Evolutionary conservation across 2,329 filamentous ascomycete species (phyloP).

Genomic region (Lizonia empirigonia): DNA sequence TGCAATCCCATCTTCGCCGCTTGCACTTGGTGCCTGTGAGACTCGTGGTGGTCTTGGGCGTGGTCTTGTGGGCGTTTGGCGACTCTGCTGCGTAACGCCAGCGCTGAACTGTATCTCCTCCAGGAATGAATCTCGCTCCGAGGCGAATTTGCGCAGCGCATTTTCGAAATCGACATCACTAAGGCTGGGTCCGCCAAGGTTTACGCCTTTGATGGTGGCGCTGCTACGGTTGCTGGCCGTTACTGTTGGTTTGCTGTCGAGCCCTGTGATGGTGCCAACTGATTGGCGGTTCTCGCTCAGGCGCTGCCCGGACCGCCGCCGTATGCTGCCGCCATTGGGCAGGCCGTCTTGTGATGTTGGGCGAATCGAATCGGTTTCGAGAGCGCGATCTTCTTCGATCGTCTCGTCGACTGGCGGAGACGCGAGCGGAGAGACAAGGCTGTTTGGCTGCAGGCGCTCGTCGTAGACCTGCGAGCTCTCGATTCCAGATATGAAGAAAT

Average conservation of each 20-base stretch:
- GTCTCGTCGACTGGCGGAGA: slow-evolving; percentile 57
- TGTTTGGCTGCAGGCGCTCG: slow-evolving; percentile 45
- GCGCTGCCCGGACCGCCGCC: slow-evolving; percentile 45
- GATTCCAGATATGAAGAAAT: slow-evolving; percentile 67
- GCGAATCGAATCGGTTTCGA: slow-evolving; percentile 58
- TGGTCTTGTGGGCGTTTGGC: slow-evolving; percentile 64
- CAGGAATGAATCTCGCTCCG: slow-evolving; percentile 91
- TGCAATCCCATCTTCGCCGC: slow-evolving; percentile 58
- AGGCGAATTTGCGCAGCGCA: slow-evolving; percentile 90
- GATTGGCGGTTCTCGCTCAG: slow-evolving; percentile 59
- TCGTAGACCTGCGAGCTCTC: slow-evolving; percentile 59
- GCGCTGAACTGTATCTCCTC: slow-evolving; percentile 90
- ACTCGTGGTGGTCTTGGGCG: slow-evolving; percentile 83
- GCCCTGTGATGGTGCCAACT: slow-evolving; percentile 55
- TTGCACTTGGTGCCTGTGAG: slow-evolving; percentile 44
- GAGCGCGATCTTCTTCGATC: slow-evolving; percentile 64
- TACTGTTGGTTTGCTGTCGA: slow-evolving; percentile 52
- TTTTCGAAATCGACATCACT: slow-evolving; percentile 91
- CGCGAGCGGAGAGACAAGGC: slow-evolving; percentile 38
- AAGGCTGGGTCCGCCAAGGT: slow-evolving; percentile 51
- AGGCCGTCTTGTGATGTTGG: slow-evolving; percentile 54
- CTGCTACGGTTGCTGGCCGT: slow-evolving; percentile 67
- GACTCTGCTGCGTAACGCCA: slow-evolving; percentile 63
- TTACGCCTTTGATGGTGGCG: slow-evolving; percentile 62
- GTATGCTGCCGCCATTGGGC: slow-evolving; percentile 45